phyloP scores from a whole-genome alignment of 805 yeast genomes.

The Wickerhamiella sorbophila region DNA sequence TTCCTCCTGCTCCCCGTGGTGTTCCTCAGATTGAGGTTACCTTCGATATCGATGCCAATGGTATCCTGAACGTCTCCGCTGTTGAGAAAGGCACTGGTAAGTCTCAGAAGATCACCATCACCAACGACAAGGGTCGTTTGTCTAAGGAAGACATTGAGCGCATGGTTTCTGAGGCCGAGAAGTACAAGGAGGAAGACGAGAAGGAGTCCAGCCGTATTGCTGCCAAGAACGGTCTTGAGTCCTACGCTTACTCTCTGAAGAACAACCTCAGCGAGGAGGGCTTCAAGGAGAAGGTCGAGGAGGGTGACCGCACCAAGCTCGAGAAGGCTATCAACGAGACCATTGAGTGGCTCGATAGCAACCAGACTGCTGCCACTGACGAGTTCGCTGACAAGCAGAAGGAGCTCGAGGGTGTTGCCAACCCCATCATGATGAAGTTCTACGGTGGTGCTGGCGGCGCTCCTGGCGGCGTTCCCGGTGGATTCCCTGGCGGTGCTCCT shows the following conservation, averaged over 20 bases:
- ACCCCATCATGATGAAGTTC: slow-evolving; percentile 94
- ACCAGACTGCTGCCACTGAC: slow-evolving; percentile 84
- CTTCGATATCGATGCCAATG: slow-evolving; percentile 93
- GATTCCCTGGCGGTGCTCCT: slow-evolving; percentile 50
- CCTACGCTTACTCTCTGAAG: slow-evolving; percentile 88
- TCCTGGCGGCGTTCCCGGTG: slow-evolving; percentile 61
- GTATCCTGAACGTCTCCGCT: slow-evolving; percentile 92
- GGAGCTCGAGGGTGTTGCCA: slow-evolving; percentile 88
- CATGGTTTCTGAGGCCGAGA: slow-evolving; percentile 96
- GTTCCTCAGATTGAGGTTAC: slow-evolving; percentile 97
- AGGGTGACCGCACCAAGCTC: slow-evolving; percentile 20
- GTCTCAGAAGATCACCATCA: slow-evolving; percentile 90
- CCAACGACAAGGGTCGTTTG: slow-evolving; percentile 97
- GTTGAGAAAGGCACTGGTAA: slow-evolving; percentile 98
- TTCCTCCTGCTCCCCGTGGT: slow-evolving; percentile 98
- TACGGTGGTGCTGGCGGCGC: slow-evolving; percentile 75
- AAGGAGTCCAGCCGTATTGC: slow-evolving; percentile 83
- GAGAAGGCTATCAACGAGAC: slow-evolving; percentile 22
- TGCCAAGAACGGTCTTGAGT: slow-evolving; percentile 91
- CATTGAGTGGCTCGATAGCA: slow-evolving; percentile 69
- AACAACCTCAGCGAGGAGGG: slow-evolving; percentile 59
- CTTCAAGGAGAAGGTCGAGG: slow-evolving; percentile 51
- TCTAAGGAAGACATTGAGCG: slow-evolving; percentile 95
- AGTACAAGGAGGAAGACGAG: slow-evolving; percentile 93
- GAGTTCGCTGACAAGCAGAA: slow-evolving; percentile 87